Percentiles rank a stretch among this genome's conserved stretches.
phyloP scores from a whole-genome alignment of 768 basidiomycete genomes.

The Antrodiella citrinella region DNA sequence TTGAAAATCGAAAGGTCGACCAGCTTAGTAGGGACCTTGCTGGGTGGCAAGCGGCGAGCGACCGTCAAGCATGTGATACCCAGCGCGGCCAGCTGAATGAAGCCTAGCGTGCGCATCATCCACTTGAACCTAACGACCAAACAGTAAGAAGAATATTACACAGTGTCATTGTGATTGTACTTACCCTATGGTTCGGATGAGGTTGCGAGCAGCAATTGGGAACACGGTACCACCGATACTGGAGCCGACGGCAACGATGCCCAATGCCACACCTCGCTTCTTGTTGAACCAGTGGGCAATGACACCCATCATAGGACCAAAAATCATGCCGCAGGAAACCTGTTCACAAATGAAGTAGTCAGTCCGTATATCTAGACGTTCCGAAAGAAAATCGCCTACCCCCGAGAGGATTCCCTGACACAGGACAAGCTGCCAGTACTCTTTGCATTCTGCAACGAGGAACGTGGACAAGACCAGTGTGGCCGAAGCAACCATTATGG shows the following conservation, averaged over 20 bases:
- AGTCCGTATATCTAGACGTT: too few species aligned
- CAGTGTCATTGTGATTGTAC: too few species aligned
- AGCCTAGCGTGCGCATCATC: constrained; percentile 67
- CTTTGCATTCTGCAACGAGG: constrained; percentile 60
- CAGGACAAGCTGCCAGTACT: constrained; percentile 73
- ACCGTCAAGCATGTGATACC: constrained; percentile 42
- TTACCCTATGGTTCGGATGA: constrained; percentile 35
- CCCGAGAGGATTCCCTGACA: constrained; percentile 67
- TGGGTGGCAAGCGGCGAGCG: constrained; percentile 43
- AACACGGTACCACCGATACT: constrained; percentile 63
- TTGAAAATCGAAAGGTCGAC: constrained; percentile 52
- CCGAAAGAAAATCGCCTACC: constrained; percentile 31
- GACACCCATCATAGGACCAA: constrained; percentile 51
- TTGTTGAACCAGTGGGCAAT: constrained; percentile 70
- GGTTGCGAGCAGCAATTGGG: constrained; percentile 50
- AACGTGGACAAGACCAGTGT: constrained; percentile 50
- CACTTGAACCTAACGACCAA: constrained; percentile 69
- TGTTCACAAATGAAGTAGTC: too few species aligned
- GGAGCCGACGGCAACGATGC: constrained; percentile 55
- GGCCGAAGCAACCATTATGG: constrained; percentile 39
- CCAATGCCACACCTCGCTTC: constrained; percentile 48
- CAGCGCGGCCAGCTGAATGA: constrained; percentile 47
- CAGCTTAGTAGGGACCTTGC: constrained; percentile 27
- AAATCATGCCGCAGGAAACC: constrained; percentile 42
- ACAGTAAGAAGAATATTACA: too few species aligned